Evolutionary conservation across 352 stramenopile species (phyloP).

Genomic region (Pythium brassicae): DNA sequence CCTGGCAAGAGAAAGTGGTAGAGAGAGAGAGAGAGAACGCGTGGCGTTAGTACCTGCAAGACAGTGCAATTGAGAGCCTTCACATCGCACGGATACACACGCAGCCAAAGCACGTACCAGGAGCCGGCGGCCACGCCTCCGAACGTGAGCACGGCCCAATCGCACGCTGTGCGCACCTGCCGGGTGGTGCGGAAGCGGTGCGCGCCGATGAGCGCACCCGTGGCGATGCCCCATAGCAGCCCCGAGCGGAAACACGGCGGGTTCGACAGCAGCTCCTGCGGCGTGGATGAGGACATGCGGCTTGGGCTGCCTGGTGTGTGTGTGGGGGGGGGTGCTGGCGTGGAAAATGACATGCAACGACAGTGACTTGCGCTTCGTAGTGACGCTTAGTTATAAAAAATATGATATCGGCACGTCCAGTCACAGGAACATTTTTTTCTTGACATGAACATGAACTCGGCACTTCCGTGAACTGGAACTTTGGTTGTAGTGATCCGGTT

Average conservation of each 20-base stretch:
- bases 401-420: no score
- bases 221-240: slow-evolving; percentile 74
- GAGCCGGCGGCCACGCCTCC: slow-evolving; percentile 39
- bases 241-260: slow-evolving; percentile 75
- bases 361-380: slow-evolving; percentile 6
- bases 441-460: no score
- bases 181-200: slow-evolving; percentile 69
- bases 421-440: no score
- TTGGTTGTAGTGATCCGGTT: no score
- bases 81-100: not conserved
- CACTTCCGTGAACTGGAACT: no score
- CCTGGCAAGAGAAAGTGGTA: slow-evolving; percentile 17
- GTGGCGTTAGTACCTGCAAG: not conserved
- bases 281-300: slow-evolving; percentile 10
- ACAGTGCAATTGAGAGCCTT: not conserved
- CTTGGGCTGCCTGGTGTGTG: not conserved
- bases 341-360: not conserved
- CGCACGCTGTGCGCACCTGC: slow-evolving; percentile 49
- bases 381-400: no score
- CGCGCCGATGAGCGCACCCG: slow-evolving; percentile 47
- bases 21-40: no score
- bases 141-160: slow-evolving; percentile 68
- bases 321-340: no score
- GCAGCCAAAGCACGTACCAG: slow-evolving; percentile 31
- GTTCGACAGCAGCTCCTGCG: slow-evolving; percentile 54